Evolutionary conservation across 306 rosid species (phyloP).

Genomic region (Erythrophleum fordii): DNA sequence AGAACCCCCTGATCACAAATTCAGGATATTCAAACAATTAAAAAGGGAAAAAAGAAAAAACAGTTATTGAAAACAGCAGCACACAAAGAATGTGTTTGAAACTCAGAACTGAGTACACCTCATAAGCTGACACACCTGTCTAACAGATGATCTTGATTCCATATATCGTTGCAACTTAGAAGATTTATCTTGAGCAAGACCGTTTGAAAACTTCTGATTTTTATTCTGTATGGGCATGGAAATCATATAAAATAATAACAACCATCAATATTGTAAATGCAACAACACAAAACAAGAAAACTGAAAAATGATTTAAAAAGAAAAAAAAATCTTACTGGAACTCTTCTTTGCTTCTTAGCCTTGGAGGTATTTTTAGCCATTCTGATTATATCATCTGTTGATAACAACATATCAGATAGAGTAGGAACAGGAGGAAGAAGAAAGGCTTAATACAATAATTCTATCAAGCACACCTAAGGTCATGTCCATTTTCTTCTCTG

Average conservation of each 20-base stretch:
- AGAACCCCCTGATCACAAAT: conserved; percentile 64
- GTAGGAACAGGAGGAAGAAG: not conserved
- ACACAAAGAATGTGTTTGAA: conserved; percentile 1
- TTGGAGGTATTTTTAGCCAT: conserved; percentile 62
- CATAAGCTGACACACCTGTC: conserved; percentile 63
- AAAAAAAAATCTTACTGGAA: conserved; percentile 50
- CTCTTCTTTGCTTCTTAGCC: conserved; percentile 55
- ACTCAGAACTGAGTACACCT: not conserved
- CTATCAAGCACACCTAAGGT: conserved; percentile 57
- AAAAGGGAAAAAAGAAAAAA: too few relatives aligned
- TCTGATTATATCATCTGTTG: conserved; percentile 81
- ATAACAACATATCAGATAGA: not conserved
- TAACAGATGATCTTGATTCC: conserved; percentile 78
- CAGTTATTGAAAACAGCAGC: not conserved
- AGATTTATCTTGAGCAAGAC: conserved; percentile 65
- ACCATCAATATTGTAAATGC: not conserved
- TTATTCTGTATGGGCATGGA: conserved; percentile 59
- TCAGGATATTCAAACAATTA: not conserved
- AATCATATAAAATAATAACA: conserved; percentile 13
- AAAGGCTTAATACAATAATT: not conserved
- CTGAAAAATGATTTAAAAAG: not conserved
- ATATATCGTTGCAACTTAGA: conserved; percentile 57
- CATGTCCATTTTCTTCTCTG: conserved; percentile 99
- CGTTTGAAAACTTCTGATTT: conserved; percentile 52
- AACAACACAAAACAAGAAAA: not conserved